phyloP scores from a whole-genome alignment of 805 yeast species.

The Naumovozyma castellii region DNA sequence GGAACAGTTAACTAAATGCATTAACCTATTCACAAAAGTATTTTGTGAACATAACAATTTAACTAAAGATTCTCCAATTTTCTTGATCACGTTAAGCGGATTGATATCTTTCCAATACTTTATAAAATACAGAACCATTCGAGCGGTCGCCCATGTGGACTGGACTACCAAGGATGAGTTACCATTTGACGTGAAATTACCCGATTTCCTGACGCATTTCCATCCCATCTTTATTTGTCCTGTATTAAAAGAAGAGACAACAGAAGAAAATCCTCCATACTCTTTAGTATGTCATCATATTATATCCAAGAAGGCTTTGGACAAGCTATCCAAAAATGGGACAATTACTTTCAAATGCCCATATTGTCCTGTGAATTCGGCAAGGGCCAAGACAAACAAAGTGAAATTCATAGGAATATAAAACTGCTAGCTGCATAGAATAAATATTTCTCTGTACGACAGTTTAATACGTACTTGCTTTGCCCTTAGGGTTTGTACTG shows the following conservation, averaged over 20 bases:
- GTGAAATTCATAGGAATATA: constrained; percentile 31
- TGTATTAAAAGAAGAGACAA: constrained; percentile 56
- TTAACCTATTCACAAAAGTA: constrained; percentile 35
- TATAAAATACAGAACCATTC: constrained; percentile 37
- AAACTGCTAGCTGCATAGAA: neutral
- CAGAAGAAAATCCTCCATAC: constrained; percentile 52
- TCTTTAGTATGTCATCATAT: constrained; percentile 57
- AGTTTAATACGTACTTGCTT: no score
- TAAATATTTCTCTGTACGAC: no score
- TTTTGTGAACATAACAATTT: constrained; percentile 42
- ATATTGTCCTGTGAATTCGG: constrained; percentile 50
- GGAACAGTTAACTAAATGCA: constrained; percentile 17
- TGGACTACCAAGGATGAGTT: constrained; percentile 54
- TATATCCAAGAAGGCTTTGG: constrained; percentile 45
- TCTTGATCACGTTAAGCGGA: constrained; percentile 42
- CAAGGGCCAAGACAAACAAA: constrained; percentile 35
- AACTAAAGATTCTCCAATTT: constrained; percentile 45
- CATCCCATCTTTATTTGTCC: constrained; percentile 69
- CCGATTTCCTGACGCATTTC: constrained; percentile 39
- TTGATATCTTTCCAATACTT: constrained; percentile 45
- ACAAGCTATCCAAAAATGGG: constrained; percentile 35
- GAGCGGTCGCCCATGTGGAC: constrained; percentile 26
- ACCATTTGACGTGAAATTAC: constrained; percentile 53
- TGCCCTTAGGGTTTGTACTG: no score
- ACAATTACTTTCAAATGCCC: constrained; percentile 56